phyloP scores from a whole-genome alignment of 2,329 filamentous ascomycete genomes.

The Clonostachys chloroleuca region DNA sequence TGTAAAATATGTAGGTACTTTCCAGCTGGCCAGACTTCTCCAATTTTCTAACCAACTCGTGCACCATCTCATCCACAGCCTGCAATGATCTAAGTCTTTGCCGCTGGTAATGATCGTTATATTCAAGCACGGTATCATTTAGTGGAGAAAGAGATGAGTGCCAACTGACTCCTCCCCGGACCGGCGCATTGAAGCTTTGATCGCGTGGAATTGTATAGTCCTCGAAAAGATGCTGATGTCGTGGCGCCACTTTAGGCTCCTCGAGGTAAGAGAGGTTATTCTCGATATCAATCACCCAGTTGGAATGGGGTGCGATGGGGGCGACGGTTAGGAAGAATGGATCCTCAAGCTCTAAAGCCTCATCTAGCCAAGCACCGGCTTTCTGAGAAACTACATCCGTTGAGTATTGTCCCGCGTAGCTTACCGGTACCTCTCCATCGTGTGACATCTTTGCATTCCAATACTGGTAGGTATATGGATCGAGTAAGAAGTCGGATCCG shows the following conservation, averaged over 20 bases:
- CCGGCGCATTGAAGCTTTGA: slow-evolving; percentile 57
- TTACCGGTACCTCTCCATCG: slow-evolving; percentile 48
- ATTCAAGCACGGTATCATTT: slow-evolving; percentile 19
- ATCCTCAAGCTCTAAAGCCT: slow-evolving; percentile 32
- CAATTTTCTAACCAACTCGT: slow-evolving; percentile 23
- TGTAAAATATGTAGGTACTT: slow-evolving; percentile 46
- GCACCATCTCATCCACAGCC: slow-evolving; percentile 38
- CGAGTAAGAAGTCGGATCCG: slow-evolving; percentile 51
- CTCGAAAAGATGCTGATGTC: slow-evolving; percentile 57
- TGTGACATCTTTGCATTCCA: slow-evolving; percentile 60
- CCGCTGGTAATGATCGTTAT: slow-evolving; percentile 31
- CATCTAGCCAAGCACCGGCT: slow-evolving; percentile 45
- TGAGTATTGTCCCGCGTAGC: slow-evolving; percentile 46
- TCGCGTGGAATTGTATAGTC: slow-evolving; percentile 57
- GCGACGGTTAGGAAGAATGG: slow-evolving; percentile 55
- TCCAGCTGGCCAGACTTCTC: slow-evolving; percentile 22
- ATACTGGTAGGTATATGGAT: slow-evolving; percentile 66
- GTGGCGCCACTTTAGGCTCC: slow-evolving; percentile 34
- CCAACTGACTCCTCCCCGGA: slow-evolving; percentile 35
- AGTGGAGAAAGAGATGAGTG: slow-evolving; percentile 26
- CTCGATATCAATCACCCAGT: background rate
- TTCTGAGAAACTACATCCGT: slow-evolving; percentile 47
- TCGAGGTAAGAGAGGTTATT: slow-evolving; percentile 26
- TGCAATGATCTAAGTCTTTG: slow-evolving; percentile 33
- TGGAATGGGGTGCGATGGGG: background rate